phyloP scores from a whole-genome alignment of 1,284 basidiomycete genomes.

The Microbotryum silenes-acaulis region DNA sequence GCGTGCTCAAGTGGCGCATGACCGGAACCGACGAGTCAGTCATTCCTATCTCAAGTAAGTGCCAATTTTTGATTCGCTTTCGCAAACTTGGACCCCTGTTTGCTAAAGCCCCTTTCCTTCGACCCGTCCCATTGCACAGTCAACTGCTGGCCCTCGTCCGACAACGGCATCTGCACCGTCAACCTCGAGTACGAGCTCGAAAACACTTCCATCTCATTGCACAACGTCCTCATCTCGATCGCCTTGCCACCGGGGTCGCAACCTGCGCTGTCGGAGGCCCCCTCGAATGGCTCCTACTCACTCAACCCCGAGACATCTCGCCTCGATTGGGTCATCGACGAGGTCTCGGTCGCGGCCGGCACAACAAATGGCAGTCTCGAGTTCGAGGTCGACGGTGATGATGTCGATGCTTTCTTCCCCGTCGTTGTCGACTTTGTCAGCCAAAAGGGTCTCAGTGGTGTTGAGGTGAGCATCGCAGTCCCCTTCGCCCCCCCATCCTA shows the following conservation, averaged over 20 bases:
- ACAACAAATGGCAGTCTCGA: constrained; percentile 72
- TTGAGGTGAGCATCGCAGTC: constrained; percentile 37
- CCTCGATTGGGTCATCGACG: constrained; percentile 72
- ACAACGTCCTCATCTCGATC: constrained; percentile 81
- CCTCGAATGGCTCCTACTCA: constrained; percentile 60
- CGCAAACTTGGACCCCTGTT: background rate
- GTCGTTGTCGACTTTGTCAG: constrained; percentile 75
- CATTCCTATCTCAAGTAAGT: constrained; percentile 80
- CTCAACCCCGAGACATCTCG: constrained; percentile 69
- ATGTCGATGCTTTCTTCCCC: constrained; percentile 83
- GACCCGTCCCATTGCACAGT: constrained; percentile 47
- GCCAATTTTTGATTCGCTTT: background rate
- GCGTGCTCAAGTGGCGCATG: constrained; percentile 89
- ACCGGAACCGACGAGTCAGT: constrained; percentile 82
- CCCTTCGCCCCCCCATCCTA: background rate
- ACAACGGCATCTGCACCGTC: constrained; percentile 82
- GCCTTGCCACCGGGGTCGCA: constrained; percentile 83
- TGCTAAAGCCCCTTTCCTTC: background rate
- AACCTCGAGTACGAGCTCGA: constrained; percentile 94
- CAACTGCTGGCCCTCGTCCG: constrained; percentile 92
- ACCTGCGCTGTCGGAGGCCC: constrained; percentile 64
- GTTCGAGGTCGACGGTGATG: constrained; percentile 77
- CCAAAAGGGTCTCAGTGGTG: constrained; percentile 25
- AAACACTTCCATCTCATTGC: constrained; percentile 54
- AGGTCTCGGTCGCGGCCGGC: constrained; percentile 44